Conservation (phyloP, 306 rosid genomes). For the Coriaria nepalensis region DNA sequence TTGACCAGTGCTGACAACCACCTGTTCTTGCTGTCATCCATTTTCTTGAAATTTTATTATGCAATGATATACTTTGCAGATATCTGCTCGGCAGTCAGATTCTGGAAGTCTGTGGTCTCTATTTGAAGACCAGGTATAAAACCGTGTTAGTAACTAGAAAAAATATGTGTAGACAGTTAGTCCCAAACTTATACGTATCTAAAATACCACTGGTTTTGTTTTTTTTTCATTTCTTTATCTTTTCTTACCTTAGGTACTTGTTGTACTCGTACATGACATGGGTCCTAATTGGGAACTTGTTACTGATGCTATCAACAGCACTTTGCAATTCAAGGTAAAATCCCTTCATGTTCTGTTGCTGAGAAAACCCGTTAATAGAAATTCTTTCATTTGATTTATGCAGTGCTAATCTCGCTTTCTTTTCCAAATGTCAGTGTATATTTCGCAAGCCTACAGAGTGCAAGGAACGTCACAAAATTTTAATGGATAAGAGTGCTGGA, state of each 20-base stretch:
- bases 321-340: constrained; percentile 78
- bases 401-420: constrained; percentile 6
- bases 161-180: background rate
- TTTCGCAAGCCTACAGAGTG: constrained; percentile 93
- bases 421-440: constrained; percentile 45
- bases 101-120: constrained; percentile 84
- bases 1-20: constrained; percentile 11
- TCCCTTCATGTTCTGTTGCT: no score
- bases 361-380: background rate
- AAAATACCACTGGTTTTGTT: constrained; percentile 2
- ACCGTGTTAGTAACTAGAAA: background rate
- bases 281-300: constrained; percentile 99
- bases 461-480: constrained; percentile 86
- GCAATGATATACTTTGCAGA: constrained; percentile 27
- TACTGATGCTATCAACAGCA: constrained; percentile 82
- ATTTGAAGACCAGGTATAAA: constrained; percentile 82
- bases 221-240: constrained; percentile 1
- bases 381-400: background rate
- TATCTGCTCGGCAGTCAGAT: constrained; percentile 62
- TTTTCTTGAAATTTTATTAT: constrained; percentile 4
- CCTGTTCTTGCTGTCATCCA: constrained; percentile 1
- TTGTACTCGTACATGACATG: constrained; percentile 97
- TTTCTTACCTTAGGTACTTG: constrained; percentile 53
- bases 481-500: constrained; percentile 78
- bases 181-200: no score